phyloP scores from a whole-genome alignment of 768 basidiomycete species.

The Tricholoma furcatifolium region DNA sequence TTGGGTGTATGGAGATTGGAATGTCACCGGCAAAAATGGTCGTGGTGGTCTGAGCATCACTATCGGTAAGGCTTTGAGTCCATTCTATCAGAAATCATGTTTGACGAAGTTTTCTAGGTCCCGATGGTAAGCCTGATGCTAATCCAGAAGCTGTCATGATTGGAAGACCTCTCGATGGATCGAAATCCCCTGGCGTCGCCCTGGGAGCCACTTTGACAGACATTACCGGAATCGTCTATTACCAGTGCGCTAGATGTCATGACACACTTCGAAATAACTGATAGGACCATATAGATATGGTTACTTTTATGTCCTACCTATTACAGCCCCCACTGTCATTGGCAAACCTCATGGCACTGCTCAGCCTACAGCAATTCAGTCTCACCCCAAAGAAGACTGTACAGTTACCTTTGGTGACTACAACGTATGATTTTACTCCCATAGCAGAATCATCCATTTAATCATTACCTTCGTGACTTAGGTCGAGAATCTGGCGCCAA shows the following conservation, averaged over 20 bases:
- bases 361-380: slow-evolving; percentile 38
- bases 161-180: slow-evolving; percentile 52
- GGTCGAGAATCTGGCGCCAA: slow-evolving; percentile 58
- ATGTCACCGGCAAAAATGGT: slow-evolving; percentile 50
- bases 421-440: slow-evolving; percentile 37
- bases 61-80: slow-evolving; percentile 31
- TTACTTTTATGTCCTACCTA: slow-evolving; percentile 56
- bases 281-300: slow-evolving; percentile 33
- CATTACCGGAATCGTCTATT: slow-evolving; percentile 55
- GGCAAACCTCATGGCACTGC: slow-evolving; percentile 32
- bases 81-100: not conserved
- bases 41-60: slow-evolving; percentile 56
- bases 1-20: slow-evolving; percentile 61
- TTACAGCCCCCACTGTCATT: slow-evolving; percentile 50
- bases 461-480: slow-evolving; percentile 15
- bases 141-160: slow-evolving; percentile 59
- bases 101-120: slow-evolving; percentile 29
- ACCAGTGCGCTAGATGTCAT: slow-evolving; percentile 38
- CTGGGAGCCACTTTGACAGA: slow-evolving; percentile 47
- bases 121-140: slow-evolving; percentile 49
- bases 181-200: slow-evolving; percentile 45
- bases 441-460: not conserved
- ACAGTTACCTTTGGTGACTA: slow-evolving; percentile 57
- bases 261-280: not conserved
- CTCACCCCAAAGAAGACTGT: slow-evolving; percentile 34